These are phyloP conservation scores for Lolium perenne DNA, from an alignment of 176 grass and related monocot genomes.

Conservation along the genomic window DNA sequence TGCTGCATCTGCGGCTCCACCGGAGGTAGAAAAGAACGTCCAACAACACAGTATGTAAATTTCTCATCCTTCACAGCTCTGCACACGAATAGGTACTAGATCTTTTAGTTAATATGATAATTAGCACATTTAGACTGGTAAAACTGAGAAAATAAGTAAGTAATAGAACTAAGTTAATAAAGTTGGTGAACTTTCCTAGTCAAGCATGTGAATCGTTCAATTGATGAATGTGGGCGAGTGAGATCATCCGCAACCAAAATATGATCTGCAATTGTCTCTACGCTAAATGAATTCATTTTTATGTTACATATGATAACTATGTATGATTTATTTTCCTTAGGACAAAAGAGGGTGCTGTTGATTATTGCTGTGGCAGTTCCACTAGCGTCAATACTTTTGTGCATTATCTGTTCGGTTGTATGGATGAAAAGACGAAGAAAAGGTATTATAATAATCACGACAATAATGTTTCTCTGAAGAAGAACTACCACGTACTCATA, in stretches of 20 bases:
- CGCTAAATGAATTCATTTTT: neutral
- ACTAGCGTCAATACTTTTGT: neutral
- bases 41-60: neutral
- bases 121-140: neutral
- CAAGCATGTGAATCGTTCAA: neutral
- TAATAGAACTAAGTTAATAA: neutral
- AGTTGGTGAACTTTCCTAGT: too few species aligned
- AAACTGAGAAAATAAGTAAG: neutral
- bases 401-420: neutral
- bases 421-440: slow-evolving; percentile 20
- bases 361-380: slow-evolving; percentile 30
- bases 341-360: neutral
- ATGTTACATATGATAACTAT: neutral
- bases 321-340: neutral
- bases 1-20: neutral
- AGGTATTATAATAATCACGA: neutral
- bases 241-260: neutral
- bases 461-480: neutral
- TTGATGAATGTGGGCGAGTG: neutral
- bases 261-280: neutral
- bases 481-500: neutral
- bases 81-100: neutral
- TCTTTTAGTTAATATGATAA: neutral
- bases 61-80: neutral
- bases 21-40: neutral